Conservation (phyloP, 2,329 filamentous ascomycete genomes). For the Aspergillus uvarum region DNA sequence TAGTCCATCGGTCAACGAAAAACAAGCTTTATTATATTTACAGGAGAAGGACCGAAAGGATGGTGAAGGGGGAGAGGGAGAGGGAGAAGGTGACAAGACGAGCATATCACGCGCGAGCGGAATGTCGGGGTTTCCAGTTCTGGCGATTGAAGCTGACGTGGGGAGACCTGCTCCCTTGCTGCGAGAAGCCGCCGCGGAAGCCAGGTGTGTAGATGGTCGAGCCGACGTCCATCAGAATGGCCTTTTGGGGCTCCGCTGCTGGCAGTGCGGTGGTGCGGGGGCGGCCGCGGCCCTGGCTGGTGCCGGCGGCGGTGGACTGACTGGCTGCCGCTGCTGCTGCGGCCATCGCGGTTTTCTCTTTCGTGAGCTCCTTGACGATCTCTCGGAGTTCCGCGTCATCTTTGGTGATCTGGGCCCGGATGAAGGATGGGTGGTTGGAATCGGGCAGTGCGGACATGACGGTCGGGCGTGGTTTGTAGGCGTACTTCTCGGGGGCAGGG, state of each 20-base stretch:
- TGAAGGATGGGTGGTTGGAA: conserved; percentile 59
- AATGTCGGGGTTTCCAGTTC: conserved; percentile 34
- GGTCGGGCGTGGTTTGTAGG: conserved; percentile 69
- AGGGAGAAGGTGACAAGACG: no score
- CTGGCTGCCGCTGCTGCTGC: conserved; percentile 9
- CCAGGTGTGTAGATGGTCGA: conserved; percentile 34
- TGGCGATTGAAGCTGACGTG: conserved; percentile 34
- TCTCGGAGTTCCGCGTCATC: conserved; percentile 71
- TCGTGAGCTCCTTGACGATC: conserved; percentile 64
- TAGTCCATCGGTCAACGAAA: conserved; percentile 6
- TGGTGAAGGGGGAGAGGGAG: background rate
- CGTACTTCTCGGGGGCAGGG: conserved; percentile 61
- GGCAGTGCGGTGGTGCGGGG: conserved; percentile 29
- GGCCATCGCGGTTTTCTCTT: conserved; percentile 26
- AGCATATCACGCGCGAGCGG: conserved; percentile 26
- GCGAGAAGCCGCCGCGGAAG: conserved; percentile 26
- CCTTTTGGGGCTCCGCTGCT: conserved; percentile 44
- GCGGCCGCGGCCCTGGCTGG: conserved; percentile 24
- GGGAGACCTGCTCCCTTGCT: conserved; percentile 31
- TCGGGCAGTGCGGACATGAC: conserved; percentile 74
- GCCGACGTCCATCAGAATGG: conserved; percentile 47
- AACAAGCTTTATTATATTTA: conserved; percentile 16
- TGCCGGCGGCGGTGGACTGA: conserved; percentile 4
- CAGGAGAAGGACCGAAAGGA: conserved; percentile 9
- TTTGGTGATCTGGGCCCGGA: conserved; percentile 79